Base-by-base conservation (phyloP, 345 rosid genomes). In the Eucalyptus victrix region DNA sequence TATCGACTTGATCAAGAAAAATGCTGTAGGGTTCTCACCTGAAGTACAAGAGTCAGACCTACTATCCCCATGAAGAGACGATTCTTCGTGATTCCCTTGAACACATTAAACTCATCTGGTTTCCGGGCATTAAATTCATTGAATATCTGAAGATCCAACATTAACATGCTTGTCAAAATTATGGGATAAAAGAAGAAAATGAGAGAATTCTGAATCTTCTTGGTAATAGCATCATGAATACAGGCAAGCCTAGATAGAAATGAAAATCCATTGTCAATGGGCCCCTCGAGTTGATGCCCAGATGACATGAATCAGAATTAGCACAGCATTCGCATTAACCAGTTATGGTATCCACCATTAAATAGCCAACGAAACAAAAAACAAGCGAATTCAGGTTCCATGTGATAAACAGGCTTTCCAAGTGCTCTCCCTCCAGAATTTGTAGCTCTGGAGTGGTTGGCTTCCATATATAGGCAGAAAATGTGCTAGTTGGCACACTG, bases 51-150 rank as follows among this genome's bases (percentile, higher is more conserved):
- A 14, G 99, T 97, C 87, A 96, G 81, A 44, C 92, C 93, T 89
- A 98, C 95, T 88, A 98, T 97, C 45, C 96, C 98, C 88, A 96
- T 90, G 90, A 98, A 97, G 83, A 98, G 96, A 88, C 69, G 95
- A 91, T 97, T 98, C 88, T 92, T 93, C n/a, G 95, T 92, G 49
- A 98, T 93, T 87, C 99, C 99, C 60, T 50, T 89, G 90, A 97
- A 97, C 67, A 96, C 95, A 91, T 98, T 97, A 17, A 91, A 83
- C 91, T 97, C 97, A 91, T 98, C 99, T 86, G 99, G 99, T 89
- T 98, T 97, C 88, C 99, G 94, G 87, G 99, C 98, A 90, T 98
- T 97, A 90, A 98, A 96, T 92, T 98, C 99, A 86, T 98, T 98
- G 89, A 97, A 98, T 51, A 97, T 92, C 99, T 98, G 93, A 87